These are phyloP conservation scores for Peronospora farinosa DNA, from an alignment of 352 stramenopile species.

Conservation along the genomic window DNA sequence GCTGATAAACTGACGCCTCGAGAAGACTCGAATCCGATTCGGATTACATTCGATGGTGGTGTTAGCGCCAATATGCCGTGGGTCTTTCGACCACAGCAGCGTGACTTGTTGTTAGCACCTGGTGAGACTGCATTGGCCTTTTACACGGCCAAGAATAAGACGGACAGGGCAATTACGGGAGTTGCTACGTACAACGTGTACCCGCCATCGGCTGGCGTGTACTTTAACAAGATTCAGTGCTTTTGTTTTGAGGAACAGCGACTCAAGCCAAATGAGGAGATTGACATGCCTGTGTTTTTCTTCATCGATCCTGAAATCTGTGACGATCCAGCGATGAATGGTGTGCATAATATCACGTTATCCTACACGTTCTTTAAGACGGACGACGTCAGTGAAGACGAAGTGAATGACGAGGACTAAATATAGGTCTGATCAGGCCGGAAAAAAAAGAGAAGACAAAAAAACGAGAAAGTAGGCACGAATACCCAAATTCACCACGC, in stretches of 20 bases:
- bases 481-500: no score
- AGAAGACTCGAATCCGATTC: constrained; percentile 89
- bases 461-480: neutral
- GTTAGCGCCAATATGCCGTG: constrained; percentile 94
- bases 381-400: constrained; percentile 89
- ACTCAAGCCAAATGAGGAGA: constrained; percentile 94
- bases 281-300: constrained; percentile 99
- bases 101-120: constrained; percentile 89
- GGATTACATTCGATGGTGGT: constrained; percentile 94
- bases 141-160: constrained; percentile 97
- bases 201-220: constrained; percentile 92
- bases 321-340: constrained; percentile 94
- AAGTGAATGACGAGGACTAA: constrained; percentile 71
- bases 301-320: constrained; percentile 99
- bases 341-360: constrained; percentile 96
- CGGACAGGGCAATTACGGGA: constrained; percentile 95
- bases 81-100: constrained; percentile 94
- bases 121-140: constrained; percentile 98
- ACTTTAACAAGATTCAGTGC: constrained; percentile 99
- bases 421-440: no score
- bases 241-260: constrained; percentile 99
- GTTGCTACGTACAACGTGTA: constrained; percentile 99
- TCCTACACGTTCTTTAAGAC: constrained; percentile 98
- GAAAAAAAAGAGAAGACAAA: no score
- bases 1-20: constrained; percentile 87